These are phyloP conservation scores for Salvia miltiorrhiza DNA, from an alignment of 257 asterid species.

Conservation along the genomic window DNA sequence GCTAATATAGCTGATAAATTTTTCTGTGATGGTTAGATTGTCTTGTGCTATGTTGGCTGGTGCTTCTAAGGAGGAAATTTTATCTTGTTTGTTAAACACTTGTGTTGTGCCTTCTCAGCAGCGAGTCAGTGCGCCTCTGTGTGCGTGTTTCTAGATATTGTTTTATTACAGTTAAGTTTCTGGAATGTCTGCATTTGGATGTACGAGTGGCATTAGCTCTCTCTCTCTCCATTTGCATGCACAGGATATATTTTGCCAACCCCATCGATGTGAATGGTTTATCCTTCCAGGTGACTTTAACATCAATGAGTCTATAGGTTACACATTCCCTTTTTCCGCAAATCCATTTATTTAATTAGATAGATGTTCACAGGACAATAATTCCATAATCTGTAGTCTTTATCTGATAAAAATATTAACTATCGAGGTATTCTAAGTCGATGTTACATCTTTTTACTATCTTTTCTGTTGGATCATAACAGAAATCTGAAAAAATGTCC, in stretches of 20 bases:
- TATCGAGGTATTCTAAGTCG: neutral
- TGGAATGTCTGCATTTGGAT: neutral
- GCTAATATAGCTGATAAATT: constrained; percentile 3
- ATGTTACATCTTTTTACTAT: neutral
- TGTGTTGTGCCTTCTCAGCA: neutral
- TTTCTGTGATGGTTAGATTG: neutral
- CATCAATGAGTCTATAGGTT: neutral
- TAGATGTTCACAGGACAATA: neutral
- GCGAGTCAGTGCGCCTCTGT: neutral
- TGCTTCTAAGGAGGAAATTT: neutral
- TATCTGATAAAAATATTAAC: neutral
- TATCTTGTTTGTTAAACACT: neutral
- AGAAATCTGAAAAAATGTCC: neutral
- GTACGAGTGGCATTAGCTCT: neutral
- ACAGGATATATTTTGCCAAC: neutral
- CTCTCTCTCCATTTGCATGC: constrained; percentile 1
- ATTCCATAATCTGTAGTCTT: neutral
- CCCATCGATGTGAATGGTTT: neutral
- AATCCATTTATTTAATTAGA: neutral
- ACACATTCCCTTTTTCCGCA: neutral
- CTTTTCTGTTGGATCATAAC: neutral
- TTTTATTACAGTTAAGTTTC: neutral
- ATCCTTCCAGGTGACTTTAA: neutral
- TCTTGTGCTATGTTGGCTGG: neutral
- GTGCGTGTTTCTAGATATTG: constrained; percentile 11